phyloP scores from a whole-genome alignment of 2,329 filamentous ascomycete species.

The Scedosporium minutisporum region DNA sequence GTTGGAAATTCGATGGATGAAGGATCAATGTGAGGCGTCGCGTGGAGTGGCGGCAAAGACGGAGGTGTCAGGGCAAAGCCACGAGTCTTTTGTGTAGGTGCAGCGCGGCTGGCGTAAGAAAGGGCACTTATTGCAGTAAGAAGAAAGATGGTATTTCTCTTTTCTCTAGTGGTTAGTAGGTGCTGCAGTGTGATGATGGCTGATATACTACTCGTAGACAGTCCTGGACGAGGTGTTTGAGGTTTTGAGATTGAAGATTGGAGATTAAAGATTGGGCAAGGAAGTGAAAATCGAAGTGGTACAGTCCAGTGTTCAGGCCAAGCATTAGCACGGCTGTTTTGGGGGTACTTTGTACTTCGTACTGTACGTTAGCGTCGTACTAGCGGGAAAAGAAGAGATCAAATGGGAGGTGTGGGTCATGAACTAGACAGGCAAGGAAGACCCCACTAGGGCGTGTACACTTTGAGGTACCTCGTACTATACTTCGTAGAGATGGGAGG shows the following conservation, averaged over 20 bases:
- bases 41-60: neutral
- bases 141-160: too few species aligned
- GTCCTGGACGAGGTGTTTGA: neutral
- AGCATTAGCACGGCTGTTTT: neutral
- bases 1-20: neutral
- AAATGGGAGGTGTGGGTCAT: too few species aligned
- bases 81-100: neutral
- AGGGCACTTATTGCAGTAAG: too few species aligned
- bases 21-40: neutral
- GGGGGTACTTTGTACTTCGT: neutral
- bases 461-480: too few species aligned
- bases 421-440: too few species aligned
- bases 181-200: neutral
- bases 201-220: neutral
- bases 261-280: slow-evolving; percentile 5
- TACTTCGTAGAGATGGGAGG: neutral
- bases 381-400: neutral
- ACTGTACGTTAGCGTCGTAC: neutral
- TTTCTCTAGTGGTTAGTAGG: too few species aligned
- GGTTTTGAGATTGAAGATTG: neutral
- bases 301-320: neutral
- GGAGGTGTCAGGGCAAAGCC: neutral
- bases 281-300: slow-evolving; percentile 3
- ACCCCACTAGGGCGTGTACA: too few species aligned
- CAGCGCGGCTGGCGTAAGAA: too few species aligned